These are phyloP conservation scores for Aspergillus proliferans DNA, from an alignment of 2,329 filamentous ascomycete species.

Conservation along the genomic window DNA sequence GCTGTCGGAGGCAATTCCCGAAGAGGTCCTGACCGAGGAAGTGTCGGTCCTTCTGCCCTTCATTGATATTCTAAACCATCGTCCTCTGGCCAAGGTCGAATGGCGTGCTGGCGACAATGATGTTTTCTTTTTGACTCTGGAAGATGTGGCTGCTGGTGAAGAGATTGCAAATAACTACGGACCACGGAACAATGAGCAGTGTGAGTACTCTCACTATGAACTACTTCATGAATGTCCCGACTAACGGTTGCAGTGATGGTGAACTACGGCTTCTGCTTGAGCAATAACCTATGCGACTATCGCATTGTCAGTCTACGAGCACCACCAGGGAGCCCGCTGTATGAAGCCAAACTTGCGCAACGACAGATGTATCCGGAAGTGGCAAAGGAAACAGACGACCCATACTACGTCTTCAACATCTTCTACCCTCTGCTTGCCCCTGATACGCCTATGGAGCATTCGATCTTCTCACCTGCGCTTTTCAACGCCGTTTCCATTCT, in stretches of 20 bases:
- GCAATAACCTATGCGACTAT: slow-evolving; percentile 39
- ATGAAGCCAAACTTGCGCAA: slow-evolving; percentile 29
- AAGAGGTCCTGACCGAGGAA: slow-evolving; percentile 42
- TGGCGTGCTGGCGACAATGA: slow-evolving; percentile 49
- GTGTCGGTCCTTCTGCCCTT: slow-evolving; percentile 65
- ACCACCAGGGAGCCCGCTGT: slow-evolving; percentile 34
- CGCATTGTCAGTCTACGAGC: slow-evolving; percentile 36
- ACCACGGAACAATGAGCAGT: slow-evolving; percentile 66
- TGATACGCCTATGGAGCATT: slow-evolving; percentile 30
- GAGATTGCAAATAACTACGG: slow-evolving; percentile 67
- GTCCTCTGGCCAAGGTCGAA: slow-evolving; percentile 51
- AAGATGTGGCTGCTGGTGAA: slow-evolving; percentile 46
- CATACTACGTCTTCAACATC: slow-evolving; percentile 42
- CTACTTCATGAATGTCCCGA: background rate
- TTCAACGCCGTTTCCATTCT: slow-evolving; percentile 38
- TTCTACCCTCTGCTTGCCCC: slow-evolving; percentile 36
- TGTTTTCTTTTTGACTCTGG: slow-evolving; percentile 38
- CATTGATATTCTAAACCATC: slow-evolving; percentile 67
- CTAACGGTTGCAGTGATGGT: slow-evolving; percentile 31
- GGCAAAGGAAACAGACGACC: slow-evolving; percentile 25
- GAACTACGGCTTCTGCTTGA: slow-evolving; percentile 43
- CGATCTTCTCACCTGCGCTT: slow-evolving; percentile 39
- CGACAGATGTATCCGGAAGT: slow-evolving; percentile 28
- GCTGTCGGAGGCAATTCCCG: slow-evolving; percentile 29
- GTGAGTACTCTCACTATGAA: slow-evolving; percentile 18